Base-by-base conservation (phyloP, 768 basidiomycete genomes). In the Trametes punicea region DNA sequence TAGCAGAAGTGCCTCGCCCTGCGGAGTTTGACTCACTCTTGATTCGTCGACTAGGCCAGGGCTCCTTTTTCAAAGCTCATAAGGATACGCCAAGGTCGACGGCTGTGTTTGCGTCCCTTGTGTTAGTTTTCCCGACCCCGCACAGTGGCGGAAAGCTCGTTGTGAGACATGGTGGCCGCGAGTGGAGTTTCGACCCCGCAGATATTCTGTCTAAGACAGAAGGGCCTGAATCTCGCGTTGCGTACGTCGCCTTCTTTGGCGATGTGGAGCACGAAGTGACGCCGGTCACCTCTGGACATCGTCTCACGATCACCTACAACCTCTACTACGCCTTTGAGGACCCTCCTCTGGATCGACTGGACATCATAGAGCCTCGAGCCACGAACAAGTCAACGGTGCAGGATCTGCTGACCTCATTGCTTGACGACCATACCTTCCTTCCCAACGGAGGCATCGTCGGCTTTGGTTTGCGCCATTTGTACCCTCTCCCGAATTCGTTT, bases 251-350 rank as follows among this genome's bases (percentile, higher is more conserved):
- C 10, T 77, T 80, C 61, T 77, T 70, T 62, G 69, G 72, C 30
- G 77, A 78, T 45, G 68, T 79, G 49, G 73, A 77, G 45, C 77
- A 78, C 56, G 77, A 80, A 49, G 75, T 80, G 38, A 39, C 67
- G 13, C 70, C 64, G 0, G 75, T 81, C 36, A 67, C 29, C 3
- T 67, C 71, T 1, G 79, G 79, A 0, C 62, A 73, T 30, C 73
- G 80, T 0, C 69, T 80, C 26, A 79, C 75, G 2, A 49, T 80
- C 42, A 75, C 78, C 0, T 78, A 74, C 65, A 76, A 77, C 47
- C 71, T 78, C n/a, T 67, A 70, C 52, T 57, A 56, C 46, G 42
- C 27, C 25, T 10, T 45, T 9, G 53, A 62, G 16, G 51, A 31
- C 27, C 25, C 2, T 4, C 6, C 21, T 10, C 40, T 36, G 29